These are phyloP conservation scores for Chrysoporthe austroafricana DNA, from an alignment of 2,329 filamentous ascomycete genomes.

Conservation along the genomic window DNA sequence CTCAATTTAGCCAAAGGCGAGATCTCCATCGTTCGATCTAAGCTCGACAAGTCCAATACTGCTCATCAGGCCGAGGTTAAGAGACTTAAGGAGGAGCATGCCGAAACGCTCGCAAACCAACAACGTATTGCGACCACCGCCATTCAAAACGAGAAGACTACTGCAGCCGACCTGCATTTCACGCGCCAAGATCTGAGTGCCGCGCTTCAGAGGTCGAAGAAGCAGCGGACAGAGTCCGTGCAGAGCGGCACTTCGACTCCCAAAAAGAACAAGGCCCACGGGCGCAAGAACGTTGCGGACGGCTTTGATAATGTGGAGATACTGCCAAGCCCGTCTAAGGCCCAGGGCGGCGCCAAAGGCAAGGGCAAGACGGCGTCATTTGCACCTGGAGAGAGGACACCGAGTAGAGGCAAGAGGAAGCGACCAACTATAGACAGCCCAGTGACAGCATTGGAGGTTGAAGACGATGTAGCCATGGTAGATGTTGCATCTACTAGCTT, in stretches of 20 bases:
- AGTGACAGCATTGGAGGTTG: conserved; percentile 60
- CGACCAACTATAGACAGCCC: conserved; percentile 69
- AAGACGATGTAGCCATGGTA: conserved; percentile 43
- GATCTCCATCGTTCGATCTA: conserved; percentile 74
- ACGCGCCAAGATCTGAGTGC: conserved; percentile 72
- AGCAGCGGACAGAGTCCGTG: conserved; percentile 47
- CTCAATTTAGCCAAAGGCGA: conserved; percentile 70
- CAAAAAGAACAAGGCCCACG: conserved; percentile 59
- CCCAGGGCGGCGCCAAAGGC: conserved; percentile 42
- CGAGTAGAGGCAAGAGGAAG: conserved; percentile 73
- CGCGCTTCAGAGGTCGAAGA: conserved; percentile 50
- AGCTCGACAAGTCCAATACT: conserved; percentile 63
- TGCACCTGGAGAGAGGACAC: conserved; percentile 57
- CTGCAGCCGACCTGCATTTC: conserved; percentile 73
- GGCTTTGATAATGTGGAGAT: conserved; percentile 75
- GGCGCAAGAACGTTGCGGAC: conserved; percentile 64
- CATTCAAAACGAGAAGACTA: conserved; percentile 66
- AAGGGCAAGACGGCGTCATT: conserved; percentile 45
- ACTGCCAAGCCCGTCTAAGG: conserved; percentile 57
- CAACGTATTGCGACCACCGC: conserved; percentile 67
- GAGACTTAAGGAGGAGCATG: conserved; percentile 64
- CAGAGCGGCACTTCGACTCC: conserved; percentile 57
- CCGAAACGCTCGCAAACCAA: conserved; percentile 66
- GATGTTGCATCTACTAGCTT: conserved; percentile 11
- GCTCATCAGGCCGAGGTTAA: conserved; percentile 67